These are phyloP conservation scores for Paramecium sexaurelia DNA, from an alignment of 73 alveolate genomes.

Conservation along the genomic window DNA sequence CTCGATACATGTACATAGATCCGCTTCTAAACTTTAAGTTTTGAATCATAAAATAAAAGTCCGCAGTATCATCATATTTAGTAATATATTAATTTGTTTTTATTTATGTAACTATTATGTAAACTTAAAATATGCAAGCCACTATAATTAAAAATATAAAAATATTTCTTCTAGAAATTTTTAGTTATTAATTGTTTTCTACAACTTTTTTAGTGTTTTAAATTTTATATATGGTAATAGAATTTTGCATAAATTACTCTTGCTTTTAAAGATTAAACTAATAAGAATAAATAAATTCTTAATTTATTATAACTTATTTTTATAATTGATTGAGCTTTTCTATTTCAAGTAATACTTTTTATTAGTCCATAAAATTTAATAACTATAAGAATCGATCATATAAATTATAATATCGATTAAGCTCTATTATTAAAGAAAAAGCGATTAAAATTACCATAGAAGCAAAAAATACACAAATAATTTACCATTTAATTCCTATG, in stretches of 20 bases:
- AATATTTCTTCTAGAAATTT: neutral
- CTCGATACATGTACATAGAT: neutral
- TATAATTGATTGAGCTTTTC: too few relatives aligned
- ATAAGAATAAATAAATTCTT: too few relatives aligned
- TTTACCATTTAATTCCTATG: neutral
- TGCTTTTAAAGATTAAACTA: neutral
- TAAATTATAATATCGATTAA: too few relatives aligned
- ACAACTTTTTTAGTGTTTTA: neutral
- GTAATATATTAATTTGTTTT: neutral
- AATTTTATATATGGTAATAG: neutral
- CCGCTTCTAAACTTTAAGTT: conserved; percentile 3
- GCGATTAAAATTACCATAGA: neutral
- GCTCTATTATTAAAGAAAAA: neutral
- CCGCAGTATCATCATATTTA: neutral
- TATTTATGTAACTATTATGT: neutral
- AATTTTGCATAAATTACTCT: neutral
- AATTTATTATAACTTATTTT: too few relatives aligned
- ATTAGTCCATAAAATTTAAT: too few relatives aligned
- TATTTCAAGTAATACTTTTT: too few relatives aligned
- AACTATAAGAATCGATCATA: too few relatives aligned
- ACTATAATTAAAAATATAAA: neutral
- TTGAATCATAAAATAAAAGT: neutral
- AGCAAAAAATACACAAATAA: neutral
- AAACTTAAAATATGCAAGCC: neutral
- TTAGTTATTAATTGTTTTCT: neutral